Evolutionary conservation across 495 filamentous ascomycete species (phyloP).

Genomic region (Penicillium goetzii): DNA sequence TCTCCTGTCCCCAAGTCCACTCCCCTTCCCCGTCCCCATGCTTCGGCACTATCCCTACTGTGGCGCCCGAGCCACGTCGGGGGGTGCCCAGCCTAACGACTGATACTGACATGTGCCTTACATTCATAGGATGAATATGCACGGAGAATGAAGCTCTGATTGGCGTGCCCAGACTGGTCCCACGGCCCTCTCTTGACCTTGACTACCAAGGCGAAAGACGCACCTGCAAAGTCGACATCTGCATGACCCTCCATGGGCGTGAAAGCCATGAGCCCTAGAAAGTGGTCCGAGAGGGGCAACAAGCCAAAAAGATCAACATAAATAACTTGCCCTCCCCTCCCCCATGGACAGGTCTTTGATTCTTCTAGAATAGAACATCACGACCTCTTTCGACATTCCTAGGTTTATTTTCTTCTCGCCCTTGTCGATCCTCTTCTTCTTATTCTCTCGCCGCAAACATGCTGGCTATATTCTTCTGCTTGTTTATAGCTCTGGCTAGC

Average conservation of each 20-base stretch:
- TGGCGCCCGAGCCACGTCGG: slow-evolving; percentile 28
- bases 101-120: slow-evolving; percentile 37
- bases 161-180: slow-evolving; percentile 26
- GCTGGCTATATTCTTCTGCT: slow-evolving; percentile 27
- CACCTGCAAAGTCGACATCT: slow-evolving; percentile 20
- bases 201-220: slow-evolving; percentile 18
- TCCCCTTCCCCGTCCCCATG: too few relatives aligned
- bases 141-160: slow-evolving; percentile 24
- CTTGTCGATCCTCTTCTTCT: slow-evolving; percentile 1
- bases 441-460: slow-evolving; percentile 12
- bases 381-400: slow-evolving; percentile 9
- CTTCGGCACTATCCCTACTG: slow-evolving; percentile 22
- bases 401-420: neutral
- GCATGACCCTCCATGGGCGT: slow-evolving; percentile 16
- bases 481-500: slow-evolving; percentile 34
- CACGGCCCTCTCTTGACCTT: slow-evolving; percentile 17
- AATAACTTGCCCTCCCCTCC: slow-evolving; percentile 23
- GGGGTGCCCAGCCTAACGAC: slow-evolving; percentile 10
- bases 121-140: slow-evolving; percentile 30
- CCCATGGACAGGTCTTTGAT: neutral
- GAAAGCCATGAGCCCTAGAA: neutral
- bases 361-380: slow-evolving; percentile 5
- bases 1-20: neutral
- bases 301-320: slow-evolving; percentile 23
- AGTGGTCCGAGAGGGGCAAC: slow-evolving; percentile 3